Conservation (phyloP, 768 basidiomycete genomes). For the Cyclocybe aegerita region DNA sequence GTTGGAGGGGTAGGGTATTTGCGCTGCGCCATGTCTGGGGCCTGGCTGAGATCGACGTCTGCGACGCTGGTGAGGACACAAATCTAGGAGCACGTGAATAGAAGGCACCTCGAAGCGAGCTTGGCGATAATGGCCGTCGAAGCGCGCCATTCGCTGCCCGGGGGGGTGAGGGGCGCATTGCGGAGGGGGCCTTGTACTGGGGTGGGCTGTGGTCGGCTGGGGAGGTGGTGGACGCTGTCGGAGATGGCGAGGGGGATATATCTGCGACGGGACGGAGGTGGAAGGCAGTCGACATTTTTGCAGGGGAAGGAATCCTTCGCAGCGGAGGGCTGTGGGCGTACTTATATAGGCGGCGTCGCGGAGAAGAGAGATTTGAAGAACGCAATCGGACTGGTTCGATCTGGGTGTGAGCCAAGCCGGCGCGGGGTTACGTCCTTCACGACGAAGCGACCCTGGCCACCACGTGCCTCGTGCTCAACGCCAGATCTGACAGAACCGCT, state of each 20-base stretch:
- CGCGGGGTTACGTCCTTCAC: slow-evolving; percentile 26
- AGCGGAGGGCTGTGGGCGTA: slow-evolving; percentile 6
- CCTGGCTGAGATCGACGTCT: slow-evolving; percentile 68
- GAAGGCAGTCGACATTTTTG: slow-evolving; percentile 32
- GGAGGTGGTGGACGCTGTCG: slow-evolving; percentile 48
- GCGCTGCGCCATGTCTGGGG: slow-evolving; percentile 46
- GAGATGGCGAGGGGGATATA: slow-evolving; percentile 50
- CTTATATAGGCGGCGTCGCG: slow-evolving; percentile 28
- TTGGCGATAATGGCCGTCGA: slow-evolving; percentile 64
- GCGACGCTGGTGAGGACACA: slow-evolving; percentile 3
- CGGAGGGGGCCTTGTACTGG: slow-evolving; percentile 24
- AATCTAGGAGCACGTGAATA: background rate
- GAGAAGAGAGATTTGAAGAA: slow-evolving; percentile 22
- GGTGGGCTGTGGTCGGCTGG: slow-evolving; percentile 40
- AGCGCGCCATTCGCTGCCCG: slow-evolving; percentile 24
- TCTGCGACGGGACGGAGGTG: slow-evolving; percentile 58
- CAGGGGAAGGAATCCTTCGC: slow-evolving; percentile 9
- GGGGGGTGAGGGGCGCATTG: slow-evolving; percentile 29
- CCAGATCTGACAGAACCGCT: slow-evolving; percentile 39
- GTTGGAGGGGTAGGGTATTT: slow-evolving; percentile 77
- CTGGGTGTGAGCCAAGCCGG: slow-evolving; percentile 30
- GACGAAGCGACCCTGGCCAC: slow-evolving; percentile 25
- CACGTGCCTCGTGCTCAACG: slow-evolving; percentile 14
- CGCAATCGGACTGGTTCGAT: slow-evolving; percentile 15
- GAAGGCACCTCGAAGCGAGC: slow-evolving; percentile 54